phyloP scores from a whole-genome alignment of 257 asterid species.

The Paulownia fortunei region DNA sequence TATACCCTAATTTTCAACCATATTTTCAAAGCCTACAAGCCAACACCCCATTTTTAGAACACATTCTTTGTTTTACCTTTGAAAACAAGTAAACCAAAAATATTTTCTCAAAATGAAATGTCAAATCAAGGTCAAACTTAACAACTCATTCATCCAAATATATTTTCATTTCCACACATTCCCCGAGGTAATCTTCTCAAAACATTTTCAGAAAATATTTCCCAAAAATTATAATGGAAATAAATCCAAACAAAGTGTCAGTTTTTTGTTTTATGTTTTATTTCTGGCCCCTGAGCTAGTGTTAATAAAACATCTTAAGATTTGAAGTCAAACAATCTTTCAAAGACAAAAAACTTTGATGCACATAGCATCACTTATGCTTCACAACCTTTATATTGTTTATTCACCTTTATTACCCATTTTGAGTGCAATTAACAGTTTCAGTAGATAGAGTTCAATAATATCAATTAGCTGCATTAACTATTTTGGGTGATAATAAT shows the following conservation, averaged over 20 bases:
- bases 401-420: not conserved
- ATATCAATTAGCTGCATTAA: not conserved
- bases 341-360: not conserved
- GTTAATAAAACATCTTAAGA: not conserved
- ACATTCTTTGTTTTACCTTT: not conserved
- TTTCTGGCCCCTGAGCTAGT: not conserved
- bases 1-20: not conserved
- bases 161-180: not conserved
- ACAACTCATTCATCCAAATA: constrained; percentile 6
- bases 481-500: not conserved
- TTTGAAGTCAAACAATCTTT: not conserved
- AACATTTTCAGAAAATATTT: not conserved
- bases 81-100: not conserved
- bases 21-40: not conserved
- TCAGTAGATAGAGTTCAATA: constrained; percentile 4
- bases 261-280: not conserved
- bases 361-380: constrained; percentile 1
- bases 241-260: not conserved
- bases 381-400: not conserved
- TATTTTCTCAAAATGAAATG: not conserved
- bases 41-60: not conserved
- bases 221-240: not conserved
- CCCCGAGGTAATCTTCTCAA: not conserved
- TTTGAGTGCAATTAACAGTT: not conserved
- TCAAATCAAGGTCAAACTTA: not conserved